Evolutionary conservation across 1,139 yeast species (phyloP), one percentile per base, ranked within the genome.

Genomic region (Geotrichum siamense): DNA sequence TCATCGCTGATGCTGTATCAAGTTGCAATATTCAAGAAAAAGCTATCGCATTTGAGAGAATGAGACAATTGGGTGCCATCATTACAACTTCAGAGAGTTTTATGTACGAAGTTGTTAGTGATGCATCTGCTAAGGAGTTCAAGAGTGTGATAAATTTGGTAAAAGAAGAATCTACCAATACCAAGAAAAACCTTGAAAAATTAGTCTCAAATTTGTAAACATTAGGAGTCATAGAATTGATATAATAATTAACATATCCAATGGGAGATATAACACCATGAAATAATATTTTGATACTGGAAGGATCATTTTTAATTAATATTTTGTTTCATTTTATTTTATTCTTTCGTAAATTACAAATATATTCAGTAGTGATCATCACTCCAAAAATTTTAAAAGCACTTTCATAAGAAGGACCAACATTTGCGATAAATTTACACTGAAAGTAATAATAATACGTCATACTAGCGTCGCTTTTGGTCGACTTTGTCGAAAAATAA

Each of bases 91-190:
- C 62, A 53, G 48, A 70, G 57, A 43, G 59, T 54, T 49, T 72
- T 68, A 51, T 73, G 58, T 50, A 62, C 58, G 48, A 59, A 54
- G 52, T 72, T 72, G 43, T 58, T 66, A 36, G 59, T 55, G 39
- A 70, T 59, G 52, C 78, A 4, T 40, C 44, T 20, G 34, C 50
- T 36, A 52, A 45, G 13, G 43, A 48, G 38, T 55, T 55, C 40
- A 48, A 47, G 30, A 32, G 44, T 16, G 47, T 55, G 19, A 44
- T 53, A n/a, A 36, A 48, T n/a, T 44, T 55, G 19, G 51, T 55
- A 33, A 55, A 55, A 46, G 45, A 45, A 13, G 53, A 50, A 28
- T 47, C 40, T 40, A 31, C 30, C 10, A 39, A 47, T 32, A 53
- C 50, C 13, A 35, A 43, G 17, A 29, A 32, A 20, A 51, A 52